Evolutionary conservation across 148 eudicot species (phyloP).

Genomic region (Arctostaphylos glauca): DNA sequence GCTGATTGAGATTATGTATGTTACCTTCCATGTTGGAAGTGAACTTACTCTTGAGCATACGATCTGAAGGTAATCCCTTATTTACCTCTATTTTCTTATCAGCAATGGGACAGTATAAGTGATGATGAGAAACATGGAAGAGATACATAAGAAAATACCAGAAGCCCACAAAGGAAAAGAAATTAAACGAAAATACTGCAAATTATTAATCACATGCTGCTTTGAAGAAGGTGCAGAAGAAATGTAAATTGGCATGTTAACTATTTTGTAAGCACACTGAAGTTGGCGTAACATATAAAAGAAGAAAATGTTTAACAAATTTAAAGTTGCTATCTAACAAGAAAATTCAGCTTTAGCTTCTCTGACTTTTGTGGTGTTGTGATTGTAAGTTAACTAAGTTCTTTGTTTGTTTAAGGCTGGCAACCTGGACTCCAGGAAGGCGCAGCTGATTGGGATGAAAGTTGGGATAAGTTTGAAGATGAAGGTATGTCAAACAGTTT

Average conservation of each 20-base stretch:
- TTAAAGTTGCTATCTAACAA: neutral
- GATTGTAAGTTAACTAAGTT: neutral
- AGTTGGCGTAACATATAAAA: no score
- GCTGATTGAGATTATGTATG: neutral
- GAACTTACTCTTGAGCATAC: neutral
- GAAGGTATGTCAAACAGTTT: constrained; percentile 51
- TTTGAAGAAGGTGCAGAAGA: neutral
- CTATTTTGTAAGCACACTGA: neutral
- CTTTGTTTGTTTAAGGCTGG: constrained; percentile 61
- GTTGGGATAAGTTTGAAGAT: constrained; percentile 95
- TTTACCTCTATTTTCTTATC: no score
- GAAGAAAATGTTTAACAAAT: neutral
- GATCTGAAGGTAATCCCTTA: neutral
- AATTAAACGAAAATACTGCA: no score
- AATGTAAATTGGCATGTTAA: neutral
- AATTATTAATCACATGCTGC: no score
- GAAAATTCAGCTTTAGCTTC: neutral
- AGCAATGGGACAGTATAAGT: neutral
- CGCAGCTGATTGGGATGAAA: constrained; percentile 97
- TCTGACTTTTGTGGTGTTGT: constrained; percentile 2
- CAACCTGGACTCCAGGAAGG: constrained; percentile 87
- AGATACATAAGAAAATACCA: neutral
- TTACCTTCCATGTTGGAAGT: neutral
- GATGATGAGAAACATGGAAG: neutral
- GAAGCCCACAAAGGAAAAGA: no score